A percentile compares a stretch with the other conserved stretches of the same genome.
phyloP scores from a whole-genome alignment of 2,329 filamentous ascomycete genomes.

The Penicillium sp. region DNA sequence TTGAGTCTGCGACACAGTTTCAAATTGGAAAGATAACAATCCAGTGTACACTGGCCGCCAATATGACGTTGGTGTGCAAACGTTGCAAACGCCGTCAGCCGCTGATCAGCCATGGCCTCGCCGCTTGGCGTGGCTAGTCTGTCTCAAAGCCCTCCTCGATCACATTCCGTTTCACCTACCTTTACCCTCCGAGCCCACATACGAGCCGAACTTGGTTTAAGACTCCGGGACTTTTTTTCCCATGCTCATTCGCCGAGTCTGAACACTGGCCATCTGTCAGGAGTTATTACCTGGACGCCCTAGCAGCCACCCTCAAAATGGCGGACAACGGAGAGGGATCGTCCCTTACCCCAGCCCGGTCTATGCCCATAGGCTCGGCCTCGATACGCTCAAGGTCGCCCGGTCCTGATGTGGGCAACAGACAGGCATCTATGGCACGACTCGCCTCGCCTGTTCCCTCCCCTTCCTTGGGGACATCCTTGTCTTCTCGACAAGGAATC shows the following conservation, averaged over 20 bases:
- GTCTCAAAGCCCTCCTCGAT: conserved; percentile 8
- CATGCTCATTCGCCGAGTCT: conserved; percentile 2
- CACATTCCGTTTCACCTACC: conserved; percentile 2
- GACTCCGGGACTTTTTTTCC: neutral
- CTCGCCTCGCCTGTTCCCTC: conserved; percentile 60
- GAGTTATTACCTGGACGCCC: neutral
- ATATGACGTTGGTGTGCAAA: conserved; percentile 28
- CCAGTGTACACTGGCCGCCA: neutral
- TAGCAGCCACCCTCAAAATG: conserved; percentile 25
- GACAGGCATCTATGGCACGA: conserved; percentile 57
- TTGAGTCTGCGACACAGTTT: neutral
- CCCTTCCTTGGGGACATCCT: conserved; percentile 29
- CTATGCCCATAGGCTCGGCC: conserved; percentile 35
- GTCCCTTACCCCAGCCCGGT: conserved; percentile 33
- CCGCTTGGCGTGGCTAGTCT: conserved; percentile 5
- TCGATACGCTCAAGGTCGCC: conserved; percentile 40
- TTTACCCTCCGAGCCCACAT: neutral
- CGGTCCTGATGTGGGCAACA: conserved; percentile 44
- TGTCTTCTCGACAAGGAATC: conserved; percentile 43
- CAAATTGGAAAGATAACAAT: neutral
- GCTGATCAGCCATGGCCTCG: conserved; percentile 14
- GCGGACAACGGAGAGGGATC: conserved; percentile 41
- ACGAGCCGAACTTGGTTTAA: neutral
- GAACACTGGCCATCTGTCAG: neutral
- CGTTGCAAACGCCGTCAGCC: conserved; percentile 32